Evolutionary conservation across 768 basidiomycete species (phyloP).

Genomic region (Hypsizygus marmoreus): DNA sequence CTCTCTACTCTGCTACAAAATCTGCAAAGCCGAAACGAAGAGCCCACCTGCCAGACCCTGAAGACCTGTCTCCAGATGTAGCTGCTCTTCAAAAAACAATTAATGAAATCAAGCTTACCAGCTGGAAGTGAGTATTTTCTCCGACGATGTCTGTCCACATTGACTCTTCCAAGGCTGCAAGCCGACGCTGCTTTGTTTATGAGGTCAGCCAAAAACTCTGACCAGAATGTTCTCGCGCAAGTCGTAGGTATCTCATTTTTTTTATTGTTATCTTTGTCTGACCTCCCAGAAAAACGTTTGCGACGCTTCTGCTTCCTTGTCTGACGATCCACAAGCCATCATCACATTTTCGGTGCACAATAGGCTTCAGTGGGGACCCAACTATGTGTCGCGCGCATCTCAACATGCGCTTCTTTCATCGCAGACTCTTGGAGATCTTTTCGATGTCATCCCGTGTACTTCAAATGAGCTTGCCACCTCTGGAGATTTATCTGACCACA

Average conservation of each 20-base stretch:
- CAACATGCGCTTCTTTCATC: slow-evolving; percentile 72
- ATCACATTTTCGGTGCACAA: slow-evolving; percentile 63
- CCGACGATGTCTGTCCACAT: background rate
- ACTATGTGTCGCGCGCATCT: slow-evolving; percentile 60
- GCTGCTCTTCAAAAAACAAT: slow-evolving; percentile 49
- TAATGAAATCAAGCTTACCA: slow-evolving; percentile 51
- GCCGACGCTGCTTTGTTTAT: slow-evolving; percentile 61
- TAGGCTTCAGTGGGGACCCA: slow-evolving; percentile 61
- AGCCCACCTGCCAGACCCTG: slow-evolving; percentile 34
- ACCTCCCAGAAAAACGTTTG: slow-evolving; percentile 27
- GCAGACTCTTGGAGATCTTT: slow-evolving; percentile 69
- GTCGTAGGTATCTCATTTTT: slow-evolving; percentile 33
- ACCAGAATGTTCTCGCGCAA: slow-evolving; percentile 58
- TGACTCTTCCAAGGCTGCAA: slow-evolving; percentile 27
- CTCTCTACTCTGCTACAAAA: slow-evolving; percentile 32
- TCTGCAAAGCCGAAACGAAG: slow-evolving; percentile 33
- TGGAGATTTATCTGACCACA: slow-evolving; percentile 38
- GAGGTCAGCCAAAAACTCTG: slow-evolving; percentile 63
- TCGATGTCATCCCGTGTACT: slow-evolving; percentile 58
- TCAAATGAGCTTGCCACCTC: slow-evolving; percentile 53
- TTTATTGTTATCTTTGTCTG: background rate
- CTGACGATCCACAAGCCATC: slow-evolving; percentile 41
- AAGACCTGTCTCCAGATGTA: slow-evolving; percentile 48
- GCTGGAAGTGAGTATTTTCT: slow-evolving; percentile 57
- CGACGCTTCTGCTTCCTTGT: slow-evolving; percentile 21